These are phyloP conservation scores for Penicillium italicum DNA, from an alignment of 2,329 filamentous ascomycete genomes.

Conservation along the genomic window DNA sequence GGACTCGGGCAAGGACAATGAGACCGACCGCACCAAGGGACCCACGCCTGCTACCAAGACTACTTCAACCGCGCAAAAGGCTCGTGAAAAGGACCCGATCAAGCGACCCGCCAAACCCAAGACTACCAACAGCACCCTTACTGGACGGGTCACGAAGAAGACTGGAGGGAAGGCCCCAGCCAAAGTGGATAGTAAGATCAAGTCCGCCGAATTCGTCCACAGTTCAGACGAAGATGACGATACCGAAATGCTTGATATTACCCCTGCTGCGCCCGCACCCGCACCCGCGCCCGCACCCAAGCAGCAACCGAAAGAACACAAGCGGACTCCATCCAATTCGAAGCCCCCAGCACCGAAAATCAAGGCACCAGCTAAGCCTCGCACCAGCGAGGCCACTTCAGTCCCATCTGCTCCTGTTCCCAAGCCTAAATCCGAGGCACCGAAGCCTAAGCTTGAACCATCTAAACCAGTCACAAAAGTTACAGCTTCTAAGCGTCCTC, in stretches of 20 bases:
- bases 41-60: slow-evolving; percentile 28
- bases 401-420: slow-evolving; percentile 22
- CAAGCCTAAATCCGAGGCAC: slow-evolving; percentile 17
- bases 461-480: slow-evolving; percentile 28
- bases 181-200: slow-evolving; percentile 47
- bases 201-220: slow-evolving; percentile 53
- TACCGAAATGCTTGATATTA: slow-evolving; percentile 30
- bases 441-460: slow-evolving; percentile 23
- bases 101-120: slow-evolving; percentile 43
- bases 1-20: slow-evolving; percentile 37
- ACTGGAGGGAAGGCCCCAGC: slow-evolving; percentile 38
- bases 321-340: slow-evolving; percentile 15
- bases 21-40: slow-evolving; percentile 36
- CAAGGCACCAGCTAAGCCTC: slow-evolving; percentile 17
- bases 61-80: slow-evolving; percentile 31
- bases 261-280: slow-evolving; percentile 24
- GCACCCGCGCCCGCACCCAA: slow-evolving; percentile 14
- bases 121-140: slow-evolving; percentile 48
- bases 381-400: slow-evolving; percentile 12
- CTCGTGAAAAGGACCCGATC: slow-evolving; percentile 41
- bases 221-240: slow-evolving; percentile 51
- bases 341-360: slow-evolving; percentile 19
- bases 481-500: slow-evolving; percentile 35
- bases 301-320: slow-evolving; percentile 18
- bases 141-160: slow-evolving; percentile 46